These are phyloP conservation scores for Neonectria ditissima DNA, from an alignment of 2,329 filamentous ascomycete species.

Conservation along the genomic window DNA sequence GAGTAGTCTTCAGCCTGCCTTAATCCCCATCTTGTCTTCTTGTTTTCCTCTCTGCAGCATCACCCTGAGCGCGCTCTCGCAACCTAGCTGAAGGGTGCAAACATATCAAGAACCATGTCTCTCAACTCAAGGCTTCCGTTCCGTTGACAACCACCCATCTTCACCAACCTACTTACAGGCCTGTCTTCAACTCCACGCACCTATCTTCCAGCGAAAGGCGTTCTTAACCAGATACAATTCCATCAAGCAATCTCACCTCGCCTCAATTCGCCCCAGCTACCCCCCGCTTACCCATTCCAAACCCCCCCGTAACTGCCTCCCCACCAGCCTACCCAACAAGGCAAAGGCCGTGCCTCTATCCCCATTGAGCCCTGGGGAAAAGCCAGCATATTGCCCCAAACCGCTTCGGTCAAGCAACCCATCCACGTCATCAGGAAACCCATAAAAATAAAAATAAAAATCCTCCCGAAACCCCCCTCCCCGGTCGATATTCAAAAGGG, in stretches of 20 bases:
- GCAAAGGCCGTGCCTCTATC: slow-evolving; percentile 31
- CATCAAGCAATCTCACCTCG: slow-evolving; percentile 36
- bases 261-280: slow-evolving; percentile 13
- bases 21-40: neutral
- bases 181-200: neutral
- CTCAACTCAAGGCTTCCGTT: neutral
- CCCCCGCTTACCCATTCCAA: slow-evolving; percentile 21
- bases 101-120: neutral
- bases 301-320: slow-evolving; percentile 6
- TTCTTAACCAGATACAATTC: neutral
- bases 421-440: slow-evolving; percentile 23
- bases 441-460: slow-evolving; percentile 21
- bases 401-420: slow-evolving; percentile 21
- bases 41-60: neutral
- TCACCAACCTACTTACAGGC: neutral
- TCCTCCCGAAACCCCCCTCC: neutral
- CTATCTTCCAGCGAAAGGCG: neutral
- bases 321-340: slow-evolving; percentile 30
- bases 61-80: neutral
- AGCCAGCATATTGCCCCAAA: slow-evolving; percentile 16
- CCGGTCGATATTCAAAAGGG: slow-evolving; percentile 4
- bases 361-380: slow-evolving; percentile 13
- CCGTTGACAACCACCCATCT: neutral
- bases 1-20: neutral
- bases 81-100: neutral